Percentiles rank a stretch among this genome's conserved stretches.
phyloP scores from a whole-genome alignment of 768 basidiomycete species.

The Tylopilus vinaceipallidus region DNA sequence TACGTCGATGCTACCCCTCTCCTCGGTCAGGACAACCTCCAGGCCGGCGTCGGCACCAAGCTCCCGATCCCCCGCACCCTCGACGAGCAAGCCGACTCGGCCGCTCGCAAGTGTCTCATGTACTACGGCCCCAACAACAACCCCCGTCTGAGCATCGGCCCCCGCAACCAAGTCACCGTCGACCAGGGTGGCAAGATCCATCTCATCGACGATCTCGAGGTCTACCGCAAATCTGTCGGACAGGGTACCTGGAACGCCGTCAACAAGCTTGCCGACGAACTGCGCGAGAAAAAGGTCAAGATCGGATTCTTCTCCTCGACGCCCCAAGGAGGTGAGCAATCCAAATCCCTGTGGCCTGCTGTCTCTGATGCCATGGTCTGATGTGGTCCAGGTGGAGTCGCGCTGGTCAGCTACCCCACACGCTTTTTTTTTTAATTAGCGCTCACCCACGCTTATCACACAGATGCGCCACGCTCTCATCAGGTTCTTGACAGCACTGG shows the following conservation, averaged over 20 bases:
- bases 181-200: constrained; percentile 86
- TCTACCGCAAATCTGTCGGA: constrained; percentile 72
- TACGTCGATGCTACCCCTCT: constrained; percentile 60
- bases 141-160: constrained; percentile 77
- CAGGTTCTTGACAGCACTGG: constrained; percentile 75
- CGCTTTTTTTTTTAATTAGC: constrained; percentile 5
- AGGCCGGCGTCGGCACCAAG: constrained; percentile 49
- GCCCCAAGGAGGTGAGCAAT: constrained; percentile 78
- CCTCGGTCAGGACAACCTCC: constrained; percentile 35
- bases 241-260: constrained; percentile 80
- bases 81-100: constrained; percentile 85
- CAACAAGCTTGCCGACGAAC: constrained; percentile 75
- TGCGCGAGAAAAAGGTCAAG: constrained; percentile 83
- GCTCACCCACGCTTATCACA: constrained; percentile 18
- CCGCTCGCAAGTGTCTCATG: constrained; percentile 82
- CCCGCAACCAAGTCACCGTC: constrained; percentile 84
- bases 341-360: constrained; percentile 19
- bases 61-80: constrained; percentile 75
- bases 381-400: constrained; percentile 73
- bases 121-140: constrained; percentile 81
- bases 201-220: constrained; percentile 78
- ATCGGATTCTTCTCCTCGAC: constrained; percentile 95
- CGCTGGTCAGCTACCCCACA: constrained; percentile 59
- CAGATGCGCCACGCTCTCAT: constrained; percentile 94
- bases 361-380: constrained; percentile 3